Base-by-base conservation (phyloP, 2,329 filamentous ascomycete species). In the Trichoderma harzianum region DNA sequence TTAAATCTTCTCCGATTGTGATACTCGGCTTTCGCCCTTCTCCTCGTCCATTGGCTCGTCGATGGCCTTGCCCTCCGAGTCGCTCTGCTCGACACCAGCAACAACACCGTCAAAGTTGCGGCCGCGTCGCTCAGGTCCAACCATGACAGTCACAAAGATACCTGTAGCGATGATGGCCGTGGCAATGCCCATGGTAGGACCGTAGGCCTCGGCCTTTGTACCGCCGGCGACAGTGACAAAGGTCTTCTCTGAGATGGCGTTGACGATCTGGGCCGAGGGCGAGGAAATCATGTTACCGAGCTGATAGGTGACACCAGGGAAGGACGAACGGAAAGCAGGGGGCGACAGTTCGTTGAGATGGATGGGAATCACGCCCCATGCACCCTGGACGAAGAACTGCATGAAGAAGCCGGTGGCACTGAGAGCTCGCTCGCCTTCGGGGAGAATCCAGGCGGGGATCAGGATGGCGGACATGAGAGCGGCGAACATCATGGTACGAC, bases 61-160 rank as follows among this genome's bases (percentile, higher is more conserved):
- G n/a, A 79, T 75, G 3, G 77, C 72, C 4, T 77, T 77, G 7
- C 74, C 72, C 7, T 76, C 36, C 1, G 71, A 65, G 8, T 78
- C 74, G 36, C 74, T 74, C 28, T 26, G 21, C 18, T 79, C 74
- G 1, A 81, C 74, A 67, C 83, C 83, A 8, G 82, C 82, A 18
- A 84, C 79, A 0, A 86, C 87, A 70, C 86, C 83, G 78, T 93
- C 92, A 75, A 95, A 94, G 71, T 87, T 84, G 21, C 91, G 85
- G 2, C 92, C 93, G 60, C 90, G 86, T 82, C 90, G 92, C 86
- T 95, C 93, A 0, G 92, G 92, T 0, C 93, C 93, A 69, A 94
- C 78, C 34, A 91, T 88, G 5, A 90, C 88, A 0, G 91, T 93
- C 26, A 91, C 78, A 12, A 86, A 84, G 73, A 95, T 94, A 1